These are phyloP conservation scores for Ophiostoma sp. DNA, from an alignment of 2,329 filamentous ascomycete genomes.

Conservation along the genomic window DNA sequence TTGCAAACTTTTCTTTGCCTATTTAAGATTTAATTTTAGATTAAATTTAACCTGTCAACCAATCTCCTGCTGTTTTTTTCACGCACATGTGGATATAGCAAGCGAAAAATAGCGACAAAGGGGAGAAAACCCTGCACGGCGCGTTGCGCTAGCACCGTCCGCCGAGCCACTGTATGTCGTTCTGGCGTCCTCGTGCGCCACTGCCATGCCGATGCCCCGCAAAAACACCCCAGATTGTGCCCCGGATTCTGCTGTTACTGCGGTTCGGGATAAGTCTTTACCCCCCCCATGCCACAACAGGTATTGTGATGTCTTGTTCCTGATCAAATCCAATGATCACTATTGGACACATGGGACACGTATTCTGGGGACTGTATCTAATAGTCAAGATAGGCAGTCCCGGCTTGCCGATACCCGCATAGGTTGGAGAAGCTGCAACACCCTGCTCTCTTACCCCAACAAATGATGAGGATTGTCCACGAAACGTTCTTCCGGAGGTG, in stretches of 20 bases:
- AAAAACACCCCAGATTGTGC: constrained; percentile 11
- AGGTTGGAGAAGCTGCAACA: not conserved
- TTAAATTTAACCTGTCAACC: not conserved
- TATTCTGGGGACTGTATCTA: not conserved
- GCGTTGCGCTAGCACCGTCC: not conserved
- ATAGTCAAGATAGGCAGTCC: not conserved
- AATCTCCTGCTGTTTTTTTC: not conserved
- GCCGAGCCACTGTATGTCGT: not conserved
- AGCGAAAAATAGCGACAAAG: not conserved
- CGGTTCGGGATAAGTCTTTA: constrained; percentile 1
- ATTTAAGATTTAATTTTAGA: not conserved
- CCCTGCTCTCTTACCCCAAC: not conserved
- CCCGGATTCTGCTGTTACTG: not conserved
- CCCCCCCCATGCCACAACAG: not conserved
- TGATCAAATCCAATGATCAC: not conserved
- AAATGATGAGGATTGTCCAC: not conserved
- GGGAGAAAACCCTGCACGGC: not conserved
- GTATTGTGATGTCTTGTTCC: not conserved
- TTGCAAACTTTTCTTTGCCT: not conserved
- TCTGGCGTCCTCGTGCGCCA: not conserved
- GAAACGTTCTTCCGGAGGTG: not conserved
- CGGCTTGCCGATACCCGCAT: constrained; percentile 3
- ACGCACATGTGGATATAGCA: not conserved
- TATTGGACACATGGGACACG: not conserved
- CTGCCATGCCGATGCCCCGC: constrained; percentile 1